phyloP scores from a whole-genome alignment of 176 grass and related monocot genomes.

The Canna indica region DNA sequence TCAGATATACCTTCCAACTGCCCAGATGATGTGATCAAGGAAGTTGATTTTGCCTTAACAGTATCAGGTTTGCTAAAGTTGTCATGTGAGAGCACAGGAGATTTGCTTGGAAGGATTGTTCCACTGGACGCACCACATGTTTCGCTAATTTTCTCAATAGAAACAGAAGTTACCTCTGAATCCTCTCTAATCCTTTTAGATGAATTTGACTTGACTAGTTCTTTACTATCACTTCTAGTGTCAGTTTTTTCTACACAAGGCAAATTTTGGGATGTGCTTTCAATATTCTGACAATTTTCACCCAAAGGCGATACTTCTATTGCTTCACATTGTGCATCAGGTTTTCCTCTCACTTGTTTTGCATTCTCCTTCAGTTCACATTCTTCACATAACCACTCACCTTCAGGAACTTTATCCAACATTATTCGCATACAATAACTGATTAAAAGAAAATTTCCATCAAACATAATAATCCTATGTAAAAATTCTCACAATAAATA shows the following conservation, averaged over 20 bases:
- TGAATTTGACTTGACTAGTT: conserved; percentile 20
- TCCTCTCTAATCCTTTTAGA: conserved; percentile 30
- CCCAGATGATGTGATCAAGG: not conserved
- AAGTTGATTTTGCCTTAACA: conserved; percentile 43
- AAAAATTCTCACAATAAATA: not conserved
- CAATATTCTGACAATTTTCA: conserved; percentile 24
- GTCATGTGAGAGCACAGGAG: conserved; percentile 11
- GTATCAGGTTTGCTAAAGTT: conserved; percentile 25
- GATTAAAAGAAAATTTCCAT: conserved; percentile 20
- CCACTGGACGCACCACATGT: conserved; percentile 15
- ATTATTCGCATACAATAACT: conserved; percentile 86
- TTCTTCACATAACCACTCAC: conserved; percentile 92
- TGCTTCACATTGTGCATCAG: conserved; percentile 25
- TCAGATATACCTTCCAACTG: not conserved
- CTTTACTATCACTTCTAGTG: conserved; percentile 20
- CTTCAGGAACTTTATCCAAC: conserved; percentile 71
- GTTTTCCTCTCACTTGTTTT: conserved; percentile 39
- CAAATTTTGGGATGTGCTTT: conserved; percentile 20
- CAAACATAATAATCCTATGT: not conserved
- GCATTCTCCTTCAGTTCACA: conserved; percentile 52
- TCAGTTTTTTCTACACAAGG: conserved; percentile 28
- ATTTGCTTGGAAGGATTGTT: conserved; percentile 28
- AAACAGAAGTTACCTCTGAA: conserved; percentile 14
- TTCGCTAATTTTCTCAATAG: conserved; percentile 22
- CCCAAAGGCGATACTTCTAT: conserved; percentile 25